Evolutionary conservation across 768 basidiomycete genomes (phyloP), one percentile per base, ranked within the genome.

Genomic region (Hericium coralloides): DNA sequence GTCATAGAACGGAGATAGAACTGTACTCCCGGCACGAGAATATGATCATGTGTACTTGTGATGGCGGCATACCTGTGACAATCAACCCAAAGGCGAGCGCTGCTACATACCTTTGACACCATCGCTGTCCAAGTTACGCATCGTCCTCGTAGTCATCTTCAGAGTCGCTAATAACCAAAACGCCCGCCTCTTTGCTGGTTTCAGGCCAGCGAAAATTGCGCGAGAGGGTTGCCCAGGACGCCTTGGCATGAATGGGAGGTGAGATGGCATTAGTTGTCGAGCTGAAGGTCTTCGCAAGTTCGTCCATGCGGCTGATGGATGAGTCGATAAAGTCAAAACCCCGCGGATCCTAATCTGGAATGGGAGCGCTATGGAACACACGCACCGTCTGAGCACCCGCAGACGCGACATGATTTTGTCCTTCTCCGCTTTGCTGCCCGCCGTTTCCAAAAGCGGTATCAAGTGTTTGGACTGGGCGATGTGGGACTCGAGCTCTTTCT

Each of bases 101-200:
- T n/a, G 7, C 7, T 23, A 50, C 26, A 23, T 41, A 62, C 59
- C 61, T 61, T n/a, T 6, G 45, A 23, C 14, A 9, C 49, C 52
- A 2, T 55, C 45, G 38, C n/a, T n/a, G n/a, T n/a, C n/a, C 52
- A 45, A 12, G 7, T 22, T 20, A 38, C 9, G 22, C 45, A 9
- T 45, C 50, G 23, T 68, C 66, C 39, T 72, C 68, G 12, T 72
- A 72, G 50, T 75, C 75, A 20, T 76, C 75, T 2, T 62, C 60
- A 2, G 59, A 60, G 61, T 79, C 78, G 64, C 78, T 81, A 59
- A 81, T 65, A 25, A 76, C 72, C 55, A 81, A 63, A 55, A 81
- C 69, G 41, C 74, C 75, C 12, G 60, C 53, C 26, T 74, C 72
- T 26, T 73, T 68, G 54, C 64, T 65, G 58, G 66, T 72, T 39